phyloP scores from a whole-genome alignment of 306 rosid species.

The Quercus engelmannii region DNA sequence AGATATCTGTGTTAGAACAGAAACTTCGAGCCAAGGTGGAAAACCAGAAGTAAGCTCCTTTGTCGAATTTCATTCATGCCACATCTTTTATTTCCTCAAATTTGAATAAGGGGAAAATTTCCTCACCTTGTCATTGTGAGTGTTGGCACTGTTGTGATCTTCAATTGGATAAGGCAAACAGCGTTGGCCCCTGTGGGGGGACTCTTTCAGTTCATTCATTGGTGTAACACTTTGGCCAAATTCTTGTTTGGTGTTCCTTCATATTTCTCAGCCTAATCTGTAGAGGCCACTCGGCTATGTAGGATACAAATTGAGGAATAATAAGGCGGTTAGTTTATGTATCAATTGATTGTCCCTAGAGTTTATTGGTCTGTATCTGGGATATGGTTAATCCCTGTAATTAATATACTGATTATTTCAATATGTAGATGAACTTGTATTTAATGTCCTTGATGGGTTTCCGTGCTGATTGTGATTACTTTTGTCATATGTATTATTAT shows the following conservation, averaged over 20 bases:
- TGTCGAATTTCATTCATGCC: slow-evolving; percentile 24
- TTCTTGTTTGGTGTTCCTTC: slow-evolving; percentile 32
- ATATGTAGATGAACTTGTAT: slow-evolving; percentile 9
- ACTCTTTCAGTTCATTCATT: slow-evolving; percentile 39
- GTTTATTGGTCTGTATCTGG: slow-evolving; percentile 13
- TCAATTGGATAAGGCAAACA: slow-evolving; percentile 28
- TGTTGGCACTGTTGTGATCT: slow-evolving; percentile 31
- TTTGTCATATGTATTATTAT: not conserved
- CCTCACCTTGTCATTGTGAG: slow-evolving; percentile 31
- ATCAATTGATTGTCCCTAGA: slow-evolving; percentile 8
- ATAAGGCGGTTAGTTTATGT: slow-evolving; percentile 33
- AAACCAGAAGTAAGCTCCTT: slow-evolving; percentile 55
- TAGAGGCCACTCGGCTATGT: slow-evolving; percentile 39
- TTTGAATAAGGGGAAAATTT: slow-evolving; percentile 47
- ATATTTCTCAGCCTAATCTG: slow-evolving; percentile 17
- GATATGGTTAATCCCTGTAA: slow-evolving; percentile 27
- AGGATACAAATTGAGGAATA: slow-evolving; percentile 27
- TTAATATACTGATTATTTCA: slow-evolving; percentile 30
- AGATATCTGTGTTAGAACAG: slow-evolving; percentile 81
- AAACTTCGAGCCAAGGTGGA: slow-evolving; percentile 96
- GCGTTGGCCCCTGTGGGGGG: slow-evolving; percentile 25
- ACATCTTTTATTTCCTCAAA: slow-evolving; percentile 39
- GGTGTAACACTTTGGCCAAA: slow-evolving; percentile 25
- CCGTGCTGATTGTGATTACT: not conserved
- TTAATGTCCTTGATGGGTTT: not conserved